Percentiles rank a stretch among this genome's conserved stretches.
Conservation (phyloP, 257 asterid genomes). For the Solanum bulbocastanum region DNA sequence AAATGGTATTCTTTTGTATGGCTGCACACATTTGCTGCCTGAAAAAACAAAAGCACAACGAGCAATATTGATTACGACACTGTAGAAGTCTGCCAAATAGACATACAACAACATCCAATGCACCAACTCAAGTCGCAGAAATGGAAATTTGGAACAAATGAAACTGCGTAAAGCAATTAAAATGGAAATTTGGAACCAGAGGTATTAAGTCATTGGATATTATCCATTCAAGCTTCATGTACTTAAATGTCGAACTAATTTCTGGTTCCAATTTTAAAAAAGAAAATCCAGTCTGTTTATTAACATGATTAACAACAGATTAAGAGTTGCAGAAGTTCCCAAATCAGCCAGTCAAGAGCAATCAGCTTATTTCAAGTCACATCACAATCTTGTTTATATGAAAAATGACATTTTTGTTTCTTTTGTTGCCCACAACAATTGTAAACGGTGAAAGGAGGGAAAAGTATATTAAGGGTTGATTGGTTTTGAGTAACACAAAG, state of each 20-base stretch:
- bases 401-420: neutral
- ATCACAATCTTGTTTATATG: neutral
- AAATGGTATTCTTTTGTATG: neutral
- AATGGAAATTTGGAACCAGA: neutral
- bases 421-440: neutral
- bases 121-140: conserved; percentile 26
- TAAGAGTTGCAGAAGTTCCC: neutral
- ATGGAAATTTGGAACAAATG: conserved; percentile 5
- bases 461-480: neutral
- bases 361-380: neutral
- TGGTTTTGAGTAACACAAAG: neutral
- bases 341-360: neutral
- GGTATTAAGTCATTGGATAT: neutral
- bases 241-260: neutral
- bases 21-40: conserved; percentile 4
- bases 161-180: conserved; percentile 3
- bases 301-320: neutral
- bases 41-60: conserved; percentile 41
- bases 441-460: neutral
- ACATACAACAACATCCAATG: conserved; percentile 28
- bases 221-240: no score
- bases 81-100: neutral
- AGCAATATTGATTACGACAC: conserved; percentile 16
- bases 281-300: neutral
- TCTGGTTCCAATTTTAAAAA: neutral